A percentile compares a stretch with the other conserved stretches of the same genome.
phyloP scores from a whole-genome alignment of 2,329 filamentous ascomycete genomes.

The Balansia obtecta region DNA sequence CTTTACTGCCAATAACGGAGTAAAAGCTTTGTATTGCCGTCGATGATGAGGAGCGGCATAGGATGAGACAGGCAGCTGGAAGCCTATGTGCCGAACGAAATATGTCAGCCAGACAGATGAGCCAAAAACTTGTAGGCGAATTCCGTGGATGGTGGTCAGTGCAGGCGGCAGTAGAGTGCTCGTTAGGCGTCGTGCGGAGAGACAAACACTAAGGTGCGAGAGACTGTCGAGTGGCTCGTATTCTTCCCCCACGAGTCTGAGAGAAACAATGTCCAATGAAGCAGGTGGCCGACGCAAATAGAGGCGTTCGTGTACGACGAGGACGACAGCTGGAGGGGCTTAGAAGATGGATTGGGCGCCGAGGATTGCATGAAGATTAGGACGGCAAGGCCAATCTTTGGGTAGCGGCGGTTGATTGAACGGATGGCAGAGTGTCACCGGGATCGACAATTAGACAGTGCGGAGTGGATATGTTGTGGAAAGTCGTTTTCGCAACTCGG shows the following conservation, averaged over 20 bases:
- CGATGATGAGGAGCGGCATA: background rate
- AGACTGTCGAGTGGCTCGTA: slow-evolving; percentile 16
- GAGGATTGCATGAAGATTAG: slow-evolving; percentile 4
- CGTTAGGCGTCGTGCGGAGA: slow-evolving; percentile 13
- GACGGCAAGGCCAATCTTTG: slow-evolving; percentile 1
- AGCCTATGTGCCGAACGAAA: background rate
- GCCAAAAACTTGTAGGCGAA: background rate
- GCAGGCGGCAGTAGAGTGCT: slow-evolving; percentile 10
- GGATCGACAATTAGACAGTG: background rate
- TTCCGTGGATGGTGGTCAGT: slow-evolving; percentile 1
- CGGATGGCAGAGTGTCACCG: slow-evolving; percentile 1
- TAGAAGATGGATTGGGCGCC: slow-evolving; percentile 5
- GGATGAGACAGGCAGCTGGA: slow-evolving; percentile 2
- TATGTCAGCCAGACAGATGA: background rate
- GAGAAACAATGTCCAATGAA: slow-evolving; percentile 14
- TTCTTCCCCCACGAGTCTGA: slow-evolving; percentile 12
- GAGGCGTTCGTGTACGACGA: slow-evolving; percentile 15
- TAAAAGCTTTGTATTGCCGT: background rate
- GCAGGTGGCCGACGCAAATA: slow-evolving; percentile 9
- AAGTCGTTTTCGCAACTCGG: slow-evolving; percentile 1
- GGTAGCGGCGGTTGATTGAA: slow-evolving; percentile 2
- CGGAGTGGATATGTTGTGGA: slow-evolving; percentile 5
- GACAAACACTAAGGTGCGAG: slow-evolving; percentile 2
- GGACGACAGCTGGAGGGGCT: slow-evolving; percentile 8
- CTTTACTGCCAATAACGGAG: background rate